Conservation (phyloP, 768 basidiomycete genomes). For the Termitomyces sp. region DNA sequence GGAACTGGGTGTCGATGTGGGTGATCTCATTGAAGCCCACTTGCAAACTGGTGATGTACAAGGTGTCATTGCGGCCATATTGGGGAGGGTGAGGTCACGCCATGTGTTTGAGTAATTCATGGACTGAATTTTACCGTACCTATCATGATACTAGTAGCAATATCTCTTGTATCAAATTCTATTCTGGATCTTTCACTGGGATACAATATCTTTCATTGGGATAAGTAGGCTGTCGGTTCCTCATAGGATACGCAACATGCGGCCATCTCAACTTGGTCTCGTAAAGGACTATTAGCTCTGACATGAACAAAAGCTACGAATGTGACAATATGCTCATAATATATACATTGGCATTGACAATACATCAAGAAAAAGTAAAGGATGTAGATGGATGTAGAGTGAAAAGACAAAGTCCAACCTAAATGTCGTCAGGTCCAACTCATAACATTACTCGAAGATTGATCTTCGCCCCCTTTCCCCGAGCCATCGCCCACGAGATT, state of each 20-base stretch:
- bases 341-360: no score
- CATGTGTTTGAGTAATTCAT: neutral
- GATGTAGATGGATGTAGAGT: neutral
- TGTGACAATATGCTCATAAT: no score
- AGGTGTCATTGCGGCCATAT: slow-evolving; percentile 55
- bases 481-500: slow-evolving; percentile 49
- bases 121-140: neutral
- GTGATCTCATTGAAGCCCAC: slow-evolving; percentile 56
- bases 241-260: no score
- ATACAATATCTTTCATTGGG: no score
- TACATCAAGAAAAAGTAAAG: neutral
- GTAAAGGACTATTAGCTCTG: no score
- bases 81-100: slow-evolving; percentile 37
- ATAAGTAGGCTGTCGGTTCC: no score
- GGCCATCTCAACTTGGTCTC: no score
- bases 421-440: neutral
- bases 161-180: neutral
- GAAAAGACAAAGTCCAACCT: neutral
- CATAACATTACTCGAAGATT: neutral
- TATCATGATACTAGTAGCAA: neutral
- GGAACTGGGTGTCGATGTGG: slow-evolving; percentile 39
- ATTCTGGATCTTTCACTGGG: neutral
- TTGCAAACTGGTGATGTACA: slow-evolving; percentile 60
- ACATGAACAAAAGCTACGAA: no score
- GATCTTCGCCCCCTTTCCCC: slow-evolving; percentile 82